Conservation (phyloP, 805 yeast genomes). For the Candida jianshihensis region DNA sequence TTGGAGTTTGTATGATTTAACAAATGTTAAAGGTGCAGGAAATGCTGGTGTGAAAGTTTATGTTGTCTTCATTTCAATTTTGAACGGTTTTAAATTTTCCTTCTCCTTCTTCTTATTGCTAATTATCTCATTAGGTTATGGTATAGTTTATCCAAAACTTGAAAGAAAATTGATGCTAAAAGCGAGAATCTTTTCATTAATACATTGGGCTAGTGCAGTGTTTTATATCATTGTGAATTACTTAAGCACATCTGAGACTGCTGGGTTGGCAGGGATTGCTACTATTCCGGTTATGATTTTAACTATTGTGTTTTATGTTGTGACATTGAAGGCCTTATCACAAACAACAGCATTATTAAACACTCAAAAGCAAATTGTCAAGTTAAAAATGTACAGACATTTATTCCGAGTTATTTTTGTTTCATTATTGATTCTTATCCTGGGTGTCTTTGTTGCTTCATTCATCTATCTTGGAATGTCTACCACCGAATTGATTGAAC, state of each 20-base stretch:
- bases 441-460: slow-evolving; percentile 64
- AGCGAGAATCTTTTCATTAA: slow-evolving; percentile 51
- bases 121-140: slow-evolving; percentile 87
- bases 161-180: slow-evolving; percentile 68
- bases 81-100: slow-evolving; percentile 77
- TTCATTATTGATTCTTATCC: slow-evolving; percentile 62
- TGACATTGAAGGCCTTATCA: slow-evolving; percentile 66
- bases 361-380: slow-evolving; percentile 87
- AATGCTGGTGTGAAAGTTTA: slow-evolving; percentile 59
- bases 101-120: slow-evolving; percentile 83
- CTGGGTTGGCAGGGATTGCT: slow-evolving; percentile 46
- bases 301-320: slow-evolving; percentile 64
- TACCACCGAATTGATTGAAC: slow-evolving; percentile 69
- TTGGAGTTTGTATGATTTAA: slow-evolving; percentile 87
- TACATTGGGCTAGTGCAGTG: slow-evolving; percentile 49
- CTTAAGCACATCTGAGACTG: slow-evolving; percentile 41
- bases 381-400: slow-evolving; percentile 77
- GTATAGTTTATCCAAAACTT: slow-evolving; percentile 84
- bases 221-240: slow-evolving; percentile 51
- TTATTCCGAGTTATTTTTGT: slow-evolving; percentile 68
- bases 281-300: slow-evolving; percentile 69
- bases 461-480: slow-evolving; percentile 70
- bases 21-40: slow-evolving; percentile 50
- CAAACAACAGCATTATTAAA: slow-evolving; percentile 66
- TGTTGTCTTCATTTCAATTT: slow-evolving; percentile 67